phyloP scores from a whole-genome alignment of 2,329 filamentous ascomycete genomes.

The Cladorrhinum sp. region DNA sequence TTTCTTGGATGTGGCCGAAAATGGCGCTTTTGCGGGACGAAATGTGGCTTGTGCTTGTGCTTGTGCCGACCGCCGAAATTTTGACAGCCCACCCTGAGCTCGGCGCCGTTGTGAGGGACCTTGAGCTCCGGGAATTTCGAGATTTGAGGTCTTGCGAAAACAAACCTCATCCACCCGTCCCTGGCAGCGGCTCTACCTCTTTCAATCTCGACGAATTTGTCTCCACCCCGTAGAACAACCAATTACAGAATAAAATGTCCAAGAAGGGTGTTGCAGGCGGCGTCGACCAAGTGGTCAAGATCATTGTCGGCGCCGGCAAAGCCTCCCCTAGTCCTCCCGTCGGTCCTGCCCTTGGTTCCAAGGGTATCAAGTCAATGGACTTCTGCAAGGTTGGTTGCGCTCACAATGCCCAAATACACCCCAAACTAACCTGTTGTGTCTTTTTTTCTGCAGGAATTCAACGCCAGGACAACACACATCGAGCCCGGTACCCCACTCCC shows the following conservation, averaged over 20 bases:
- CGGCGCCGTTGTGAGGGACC: slow-evolving; percentile 1
- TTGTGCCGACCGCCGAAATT: slow-evolving; percentile 14
- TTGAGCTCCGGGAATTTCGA: neutral
- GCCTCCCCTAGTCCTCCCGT: slow-evolving; percentile 93
- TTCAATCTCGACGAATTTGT: too few species aligned
- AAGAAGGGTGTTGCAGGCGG: slow-evolving; percentile 41
- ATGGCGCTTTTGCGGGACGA: neutral
- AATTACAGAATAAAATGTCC: slow-evolving; percentile 45
- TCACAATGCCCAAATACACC: neutral
- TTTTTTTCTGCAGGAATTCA: slow-evolving; percentile 74
- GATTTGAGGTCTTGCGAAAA: neutral
- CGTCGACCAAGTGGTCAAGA: slow-evolving; percentile 75
- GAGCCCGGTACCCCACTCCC: slow-evolving; percentile 80
- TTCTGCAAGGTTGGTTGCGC: slow-evolving; percentile 79
- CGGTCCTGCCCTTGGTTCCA: slow-evolving; percentile 91
- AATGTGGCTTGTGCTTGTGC: slow-evolving; percentile 17
- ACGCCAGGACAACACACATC: slow-evolving; percentile 86
- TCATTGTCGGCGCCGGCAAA: slow-evolving; percentile 95
- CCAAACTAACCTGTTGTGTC: neutral
- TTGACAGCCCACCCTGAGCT: slow-evolving; percentile 6
- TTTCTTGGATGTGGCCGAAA: slow-evolving; percentile 5
- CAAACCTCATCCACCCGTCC: neutral
- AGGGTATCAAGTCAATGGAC: slow-evolving; percentile 99
- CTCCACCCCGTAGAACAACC: neutral
- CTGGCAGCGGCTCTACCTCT: neutral